Conservation (phyloP, 495 filamentous ascomycete genomes). For the Aspergillus nidulans region DNA sequence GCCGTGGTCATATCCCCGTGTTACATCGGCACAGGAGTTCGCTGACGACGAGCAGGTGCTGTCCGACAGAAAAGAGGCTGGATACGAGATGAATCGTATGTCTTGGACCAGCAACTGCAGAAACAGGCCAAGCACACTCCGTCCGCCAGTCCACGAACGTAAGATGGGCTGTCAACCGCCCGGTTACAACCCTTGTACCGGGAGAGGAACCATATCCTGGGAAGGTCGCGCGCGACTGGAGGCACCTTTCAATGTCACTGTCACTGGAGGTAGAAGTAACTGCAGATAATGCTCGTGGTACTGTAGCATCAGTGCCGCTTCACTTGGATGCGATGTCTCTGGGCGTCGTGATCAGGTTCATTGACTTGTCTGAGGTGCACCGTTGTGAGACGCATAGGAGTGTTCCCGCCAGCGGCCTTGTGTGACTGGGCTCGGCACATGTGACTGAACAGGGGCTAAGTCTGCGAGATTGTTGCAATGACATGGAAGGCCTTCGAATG, state of each 20-base stretch:
- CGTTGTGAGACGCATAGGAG: background rate
- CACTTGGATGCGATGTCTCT: background rate
- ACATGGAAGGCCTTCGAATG: background rate
- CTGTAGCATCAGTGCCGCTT: conserved; percentile 4
- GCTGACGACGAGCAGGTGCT: background rate
- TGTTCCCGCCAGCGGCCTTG: background rate
- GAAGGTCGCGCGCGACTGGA: background rate
- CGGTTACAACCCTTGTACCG: background rate
- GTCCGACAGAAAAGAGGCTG: no score
- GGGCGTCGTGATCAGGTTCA: background rate
- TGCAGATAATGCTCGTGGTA: background rate
- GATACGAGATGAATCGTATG: background rate
- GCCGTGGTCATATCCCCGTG: background rate
- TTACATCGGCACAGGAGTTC: background rate
- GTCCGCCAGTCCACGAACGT: background rate
- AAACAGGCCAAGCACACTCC: background rate
- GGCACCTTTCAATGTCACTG: conserved; percentile 9
- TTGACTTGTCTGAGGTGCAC: background rate
- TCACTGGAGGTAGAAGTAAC: conserved; percentile 1
- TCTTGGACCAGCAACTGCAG: background rate
- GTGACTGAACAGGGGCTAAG: background rate
- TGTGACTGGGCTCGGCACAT: conserved; percentile 2
- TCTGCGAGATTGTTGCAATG: background rate
- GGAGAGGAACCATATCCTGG: background rate
- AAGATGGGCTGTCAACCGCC: background rate